Conservation (phyloP, 2,329 filamentous ascomycete genomes). For the Metarhizium sp. region DNA sequence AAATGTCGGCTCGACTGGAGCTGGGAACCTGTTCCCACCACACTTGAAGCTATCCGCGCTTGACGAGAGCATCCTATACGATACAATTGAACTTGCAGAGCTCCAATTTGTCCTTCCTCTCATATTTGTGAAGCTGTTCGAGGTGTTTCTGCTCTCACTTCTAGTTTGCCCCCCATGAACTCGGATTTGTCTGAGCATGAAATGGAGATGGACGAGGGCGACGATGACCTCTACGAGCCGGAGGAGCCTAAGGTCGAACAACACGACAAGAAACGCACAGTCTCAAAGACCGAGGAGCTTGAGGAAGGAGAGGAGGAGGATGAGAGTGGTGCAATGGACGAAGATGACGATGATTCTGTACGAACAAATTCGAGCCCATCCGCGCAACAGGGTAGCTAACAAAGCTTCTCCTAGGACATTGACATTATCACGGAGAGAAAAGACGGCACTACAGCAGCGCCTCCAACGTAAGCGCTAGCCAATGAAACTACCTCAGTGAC, state of each 20-base stretch:
- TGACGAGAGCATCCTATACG: not conserved
- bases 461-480: slow-evolving; percentile 39
- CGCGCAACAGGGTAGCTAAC: not conserved
- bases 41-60: not conserved
- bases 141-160: not conserved
- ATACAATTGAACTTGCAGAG: not conserved
- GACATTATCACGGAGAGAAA: slow-evolving; percentile 61
- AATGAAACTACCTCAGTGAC: not conserved
- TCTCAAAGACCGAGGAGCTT: slow-evolving; percentile 40
- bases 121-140: not conserved
- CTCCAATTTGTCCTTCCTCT: not conserved
- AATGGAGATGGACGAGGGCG: slow-evolving; percentile 61
- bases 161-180: not conserved
- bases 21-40: slow-evolving; percentile 2
- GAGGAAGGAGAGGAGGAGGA: slow-evolving; percentile 59
- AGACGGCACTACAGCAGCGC: slow-evolving; percentile 51
- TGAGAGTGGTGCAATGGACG: slow-evolving; percentile 50
- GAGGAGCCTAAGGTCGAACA: slow-evolving; percentile 40
- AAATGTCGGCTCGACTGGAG: slow-evolving; percentile 17
- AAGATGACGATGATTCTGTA: slow-evolving; percentile 43
- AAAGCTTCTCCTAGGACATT: slow-evolving; percentile 40
- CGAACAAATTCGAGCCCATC: not conserved
- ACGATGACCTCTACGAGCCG: slow-evolving; percentile 57
- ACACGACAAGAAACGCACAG: slow-evolving; percentile 18
- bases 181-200: slow-evolving; percentile 14